phyloP scores from a whole-genome alignment of 306 rosid genomes.

The Cicer chorassanicum region DNA sequence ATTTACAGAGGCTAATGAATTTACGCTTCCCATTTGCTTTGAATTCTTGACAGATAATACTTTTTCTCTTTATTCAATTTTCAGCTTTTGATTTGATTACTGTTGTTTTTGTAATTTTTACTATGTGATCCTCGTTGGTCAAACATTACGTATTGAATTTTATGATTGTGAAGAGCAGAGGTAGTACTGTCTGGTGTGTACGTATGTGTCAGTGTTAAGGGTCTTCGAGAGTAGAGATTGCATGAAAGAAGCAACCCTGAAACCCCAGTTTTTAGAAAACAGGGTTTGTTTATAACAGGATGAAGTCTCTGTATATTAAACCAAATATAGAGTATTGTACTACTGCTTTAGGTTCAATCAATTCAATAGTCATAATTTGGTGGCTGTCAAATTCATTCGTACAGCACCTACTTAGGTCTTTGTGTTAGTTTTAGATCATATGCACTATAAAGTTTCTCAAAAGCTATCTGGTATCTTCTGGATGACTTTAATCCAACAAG shows the following conservation, averaged over 20 bases:
- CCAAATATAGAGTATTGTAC: constrained; percentile 41
- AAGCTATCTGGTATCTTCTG: constrained; percentile 1
- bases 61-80: background rate
- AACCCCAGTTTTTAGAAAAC: constrained; percentile 48
- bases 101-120: constrained; percentile 3
- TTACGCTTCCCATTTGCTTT: constrained; percentile 12
- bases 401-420: constrained; percentile 50
- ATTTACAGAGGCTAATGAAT: background rate
- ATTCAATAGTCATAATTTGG: constrained; percentile 30
- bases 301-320: constrained; percentile 15
- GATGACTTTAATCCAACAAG: background rate
- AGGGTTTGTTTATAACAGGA: constrained; percentile 38
- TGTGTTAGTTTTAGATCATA: constrained; percentile 33
- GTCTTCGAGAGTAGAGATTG: constrained; percentile 35
- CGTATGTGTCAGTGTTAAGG: constrained; percentile 38
- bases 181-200: constrained; percentile 27
- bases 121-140: constrained; percentile 29
- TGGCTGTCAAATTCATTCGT: constrained; percentile 44
- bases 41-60: background rate
- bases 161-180: constrained; percentile 35
- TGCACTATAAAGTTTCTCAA: constrained; percentile 19
- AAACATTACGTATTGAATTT: constrained; percentile 38
- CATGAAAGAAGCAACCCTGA: constrained; percentile 50
- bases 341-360: constrained; percentile 5
- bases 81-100: constrained; percentile 4